Evolutionary conservation across 768 basidiomycete genomes (phyloP), one percentile per base, ranked within the genome.

Genomic region (Zangia roseola): DNA sequence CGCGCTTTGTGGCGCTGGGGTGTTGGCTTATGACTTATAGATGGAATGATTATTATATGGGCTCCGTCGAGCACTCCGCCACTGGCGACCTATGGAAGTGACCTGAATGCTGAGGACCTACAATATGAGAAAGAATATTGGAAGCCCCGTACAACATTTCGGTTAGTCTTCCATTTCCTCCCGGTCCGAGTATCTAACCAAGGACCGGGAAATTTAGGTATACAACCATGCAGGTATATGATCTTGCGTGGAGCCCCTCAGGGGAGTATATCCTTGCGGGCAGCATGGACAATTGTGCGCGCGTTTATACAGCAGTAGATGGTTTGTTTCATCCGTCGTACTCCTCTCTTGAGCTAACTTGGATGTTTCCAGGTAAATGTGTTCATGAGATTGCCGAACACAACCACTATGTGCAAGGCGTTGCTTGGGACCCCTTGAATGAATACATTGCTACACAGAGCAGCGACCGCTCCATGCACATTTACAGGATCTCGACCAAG

Each of bases 1-100:
- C 44, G 17, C 21, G 30, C 51, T 30, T 17, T 25, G 41, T 50
- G 41, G 44, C 45, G 3, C 40, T 35, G 13, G 14, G 9, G 43
- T 37, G 5, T 52, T 38, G 42, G 23, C 33, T 56, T 42, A 7
- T 24, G 5, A 43, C 31, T 40, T 35, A 12, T 25, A 97, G 95
- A 99, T 71, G 97, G 97, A 12, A 94, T 94, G 86, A 85, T 99
- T 52, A 91, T 98, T 41, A 82, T 99, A 14, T 99, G 97, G 97
- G 84, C 89, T 0, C 91, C 83, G 9, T 86, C 88, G 4, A 79
- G 83, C 20, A 82, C 78, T 26, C 86, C 91, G 0, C 83, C 85
- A 45, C 69, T 81, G 2, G 77, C 73, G 36, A 80, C 82, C 13
- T 95, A 91, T 64, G 93, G 93, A n/a, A 88, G 84, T 57, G 91